Evolutionary conservation across 768 basidiomycete genomes (phyloP).

Genomic region (Kwoniella sp.): DNA sequence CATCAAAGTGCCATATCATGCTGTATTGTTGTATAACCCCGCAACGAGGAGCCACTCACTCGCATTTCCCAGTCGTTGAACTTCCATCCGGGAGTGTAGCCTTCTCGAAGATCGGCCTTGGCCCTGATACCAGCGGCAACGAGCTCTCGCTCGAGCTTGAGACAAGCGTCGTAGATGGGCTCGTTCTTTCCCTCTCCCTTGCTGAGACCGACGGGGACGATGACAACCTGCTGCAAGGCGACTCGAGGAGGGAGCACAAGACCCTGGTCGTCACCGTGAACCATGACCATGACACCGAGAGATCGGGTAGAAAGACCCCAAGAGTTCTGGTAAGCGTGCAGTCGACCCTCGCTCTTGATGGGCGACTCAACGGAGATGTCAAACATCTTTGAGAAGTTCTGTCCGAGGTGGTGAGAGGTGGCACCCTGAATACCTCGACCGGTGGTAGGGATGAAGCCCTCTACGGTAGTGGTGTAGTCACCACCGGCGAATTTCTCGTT

Average conservation of each 20-base stretch:
- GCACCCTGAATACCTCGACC: constrained; percentile 96
- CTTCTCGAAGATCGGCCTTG: constrained; percentile 88
- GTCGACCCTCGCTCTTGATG: constrained; percentile 58
- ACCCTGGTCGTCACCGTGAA: constrained; percentile 96
- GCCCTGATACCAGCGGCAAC: constrained; percentile 75
- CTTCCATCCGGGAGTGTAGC: constrained; percentile 97
- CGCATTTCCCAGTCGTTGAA: constrained; percentile 99
- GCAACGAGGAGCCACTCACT: constrained; percentile 64
- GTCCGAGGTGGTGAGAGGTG: constrained; percentile 97
- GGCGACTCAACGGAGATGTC: constrained; percentile 97
- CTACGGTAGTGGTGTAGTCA: constrained; percentile 95
- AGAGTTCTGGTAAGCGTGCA: constrained; percentile 94
- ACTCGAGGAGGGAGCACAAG: constrained; percentile 96
- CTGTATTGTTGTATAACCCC: too few relatives aligned
- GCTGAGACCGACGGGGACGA: constrained; percentile 94
- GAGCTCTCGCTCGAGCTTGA: constrained; percentile 72
- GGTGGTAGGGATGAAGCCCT: constrained; percentile 95
- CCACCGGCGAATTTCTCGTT: constrained; percentile 99
- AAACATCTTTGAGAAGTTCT: constrained; percentile 99
- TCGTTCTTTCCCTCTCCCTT: constrained; percentile 59
- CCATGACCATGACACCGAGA: constrained; percentile 99
- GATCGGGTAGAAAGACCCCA: constrained; percentile 97
- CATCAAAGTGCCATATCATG: too few relatives aligned
- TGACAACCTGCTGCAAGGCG: constrained; percentile 83
- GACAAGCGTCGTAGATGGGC: constrained; percentile 74